Evolutionary conservation across 768 basidiomycete genomes (phyloP).

Genomic region (Xerocomus spinulosus): DNA sequence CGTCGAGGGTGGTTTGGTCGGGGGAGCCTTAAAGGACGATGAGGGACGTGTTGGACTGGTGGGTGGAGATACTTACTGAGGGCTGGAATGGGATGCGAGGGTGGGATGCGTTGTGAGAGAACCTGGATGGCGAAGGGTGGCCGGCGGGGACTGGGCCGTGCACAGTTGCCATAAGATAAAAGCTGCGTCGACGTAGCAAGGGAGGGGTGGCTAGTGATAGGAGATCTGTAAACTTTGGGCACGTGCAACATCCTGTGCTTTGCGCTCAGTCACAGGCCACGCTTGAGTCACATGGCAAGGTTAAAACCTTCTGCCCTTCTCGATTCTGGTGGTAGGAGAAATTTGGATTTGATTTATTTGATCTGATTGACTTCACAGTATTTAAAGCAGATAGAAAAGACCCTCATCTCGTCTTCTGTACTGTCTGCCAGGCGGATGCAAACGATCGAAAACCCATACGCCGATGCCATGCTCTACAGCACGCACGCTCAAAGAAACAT

Average conservation of each 20-base stretch:
- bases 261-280: no score
- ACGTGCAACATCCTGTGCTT: no score
- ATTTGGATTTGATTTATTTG: neutral
- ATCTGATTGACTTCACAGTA: neutral
- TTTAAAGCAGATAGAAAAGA: neutral
- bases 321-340: neutral
- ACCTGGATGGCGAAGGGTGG: constrained; percentile 29
- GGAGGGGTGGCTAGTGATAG: no score
- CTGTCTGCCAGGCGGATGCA: constrained; percentile 1
- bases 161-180: constrained; percentile 27
- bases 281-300: no score
- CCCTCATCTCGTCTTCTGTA: neutral
- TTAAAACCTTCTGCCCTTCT: neutral
- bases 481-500: constrained; percentile 6
- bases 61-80: constrained; percentile 13
- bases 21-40: constrained; percentile 20
- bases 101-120: no score
- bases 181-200: constrained; percentile 17
- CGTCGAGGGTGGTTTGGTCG: constrained; percentile 28
- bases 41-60: no score
- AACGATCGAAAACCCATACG: neutral
- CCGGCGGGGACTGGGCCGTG: constrained; percentile 25
- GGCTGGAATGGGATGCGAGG: constrained; percentile 26
- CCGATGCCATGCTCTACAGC: neutral
- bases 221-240: no score